Conservation (phyloP, 495 filamentous ascomycete genomes). For the Poronia punctata region DNA sequence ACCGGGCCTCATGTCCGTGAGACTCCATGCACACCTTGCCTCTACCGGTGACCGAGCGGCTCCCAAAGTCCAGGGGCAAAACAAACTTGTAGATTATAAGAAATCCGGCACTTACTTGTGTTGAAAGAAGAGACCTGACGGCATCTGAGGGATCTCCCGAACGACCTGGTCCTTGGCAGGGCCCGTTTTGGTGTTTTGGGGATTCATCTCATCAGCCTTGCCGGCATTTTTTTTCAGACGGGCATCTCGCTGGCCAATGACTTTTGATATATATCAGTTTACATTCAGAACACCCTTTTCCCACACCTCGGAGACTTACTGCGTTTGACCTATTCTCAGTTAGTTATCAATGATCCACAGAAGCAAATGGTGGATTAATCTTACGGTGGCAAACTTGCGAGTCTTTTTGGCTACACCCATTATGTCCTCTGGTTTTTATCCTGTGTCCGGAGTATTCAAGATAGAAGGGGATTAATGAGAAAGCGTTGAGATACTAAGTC, state of each 20-base stretch:
- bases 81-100: too few species aligned
- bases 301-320: background rate
- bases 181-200: constrained; percentile 48
- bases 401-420: constrained; percentile 62
- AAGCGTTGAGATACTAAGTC: too few species aligned
- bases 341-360: background rate
- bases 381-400: constrained; percentile 48
- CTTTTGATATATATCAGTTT: too few species aligned
- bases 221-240: constrained; percentile 48
- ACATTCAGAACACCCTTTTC: too few species aligned
- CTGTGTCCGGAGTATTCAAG: too few species aligned
- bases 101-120: constrained; percentile 51
- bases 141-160: constrained; percentile 69
- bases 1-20: too few species aligned
- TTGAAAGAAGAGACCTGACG: constrained; percentile 87
- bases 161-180: constrained; percentile 39
- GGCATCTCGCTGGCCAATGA: constrained; percentile 56
- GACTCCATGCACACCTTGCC: too few species aligned
- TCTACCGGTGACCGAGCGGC: too few species aligned
- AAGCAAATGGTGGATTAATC: constrained; percentile 25
- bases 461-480: too few species aligned
- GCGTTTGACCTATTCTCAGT: constrained; percentile 8
- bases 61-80: too few species aligned
- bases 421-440: constrained; percentile 17
- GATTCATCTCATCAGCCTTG: constrained; percentile 47